A percentile compares a stretch with the other conserved stretches of the same genome.
Conservation (phyloP, 2,329 filamentous ascomycete species). For the Ilyonectria robusta region DNA sequence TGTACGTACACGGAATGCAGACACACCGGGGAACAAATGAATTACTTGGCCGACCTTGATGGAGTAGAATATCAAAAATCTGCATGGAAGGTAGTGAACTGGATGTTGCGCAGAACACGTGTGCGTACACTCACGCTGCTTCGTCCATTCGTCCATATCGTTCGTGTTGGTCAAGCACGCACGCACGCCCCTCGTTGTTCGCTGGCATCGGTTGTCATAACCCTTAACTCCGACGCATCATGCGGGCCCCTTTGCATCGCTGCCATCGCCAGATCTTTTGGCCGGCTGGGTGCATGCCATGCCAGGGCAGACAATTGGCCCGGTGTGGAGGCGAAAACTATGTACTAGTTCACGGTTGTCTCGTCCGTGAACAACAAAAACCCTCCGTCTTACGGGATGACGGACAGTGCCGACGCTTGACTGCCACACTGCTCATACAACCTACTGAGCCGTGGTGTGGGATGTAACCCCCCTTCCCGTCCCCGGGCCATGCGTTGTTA, state of each 20-base stretch:
- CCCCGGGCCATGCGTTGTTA: conserved; percentile 2
- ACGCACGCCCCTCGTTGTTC: not conserved
- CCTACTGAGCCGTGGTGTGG: not conserved
- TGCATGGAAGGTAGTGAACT: not conserved
- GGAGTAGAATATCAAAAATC: not conserved
- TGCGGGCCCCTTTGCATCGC: conserved; percentile 13
- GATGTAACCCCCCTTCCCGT: not conserved
- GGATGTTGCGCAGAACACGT: not conserved
- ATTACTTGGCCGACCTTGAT: too few relatives aligned
- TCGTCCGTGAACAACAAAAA: not conserved
- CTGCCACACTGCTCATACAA: not conserved
- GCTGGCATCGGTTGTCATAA: conserved; percentile 5
- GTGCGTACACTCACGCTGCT: not conserved
- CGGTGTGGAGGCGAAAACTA: not conserved
- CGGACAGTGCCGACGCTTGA: conserved; percentile 12
- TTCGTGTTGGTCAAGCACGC: not conserved
- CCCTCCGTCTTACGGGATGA: conserved; percentile 15
- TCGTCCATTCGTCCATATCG: not conserved
- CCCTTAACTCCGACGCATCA: conserved; percentile 28
- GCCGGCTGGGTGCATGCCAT: conserved; percentile 8
- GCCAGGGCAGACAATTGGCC: conserved; percentile 2
- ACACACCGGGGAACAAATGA: not conserved
- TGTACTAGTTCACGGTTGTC: not conserved
- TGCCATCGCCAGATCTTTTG: conserved; percentile 28
- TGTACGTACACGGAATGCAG: not conserved